These are phyloP conservation scores for Cyberlindnera galapagoensis DNA, from an alignment of 805 yeast species.

Conservation along the genomic window DNA sequence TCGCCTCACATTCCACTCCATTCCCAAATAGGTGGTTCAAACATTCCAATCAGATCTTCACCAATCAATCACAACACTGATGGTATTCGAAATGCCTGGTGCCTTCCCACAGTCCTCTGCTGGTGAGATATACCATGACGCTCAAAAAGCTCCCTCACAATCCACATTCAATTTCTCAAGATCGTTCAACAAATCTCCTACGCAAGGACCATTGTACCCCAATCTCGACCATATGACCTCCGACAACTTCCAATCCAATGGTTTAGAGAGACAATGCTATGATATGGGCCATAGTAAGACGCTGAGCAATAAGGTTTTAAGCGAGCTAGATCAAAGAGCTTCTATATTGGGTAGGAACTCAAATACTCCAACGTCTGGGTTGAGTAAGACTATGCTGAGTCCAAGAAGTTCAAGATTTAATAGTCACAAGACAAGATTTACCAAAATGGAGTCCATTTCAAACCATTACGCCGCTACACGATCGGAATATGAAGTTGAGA, in stretches of 20 bases:
- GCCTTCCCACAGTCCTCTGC: too few species aligned
- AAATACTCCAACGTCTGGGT: constrained; percentile 9
- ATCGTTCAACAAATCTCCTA: too few species aligned
- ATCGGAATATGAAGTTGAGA: constrained; percentile 16
- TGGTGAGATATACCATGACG: too few species aligned
- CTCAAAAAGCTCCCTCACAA: too few species aligned
- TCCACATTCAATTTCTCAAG: too few species aligned
- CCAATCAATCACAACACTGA: too few species aligned
- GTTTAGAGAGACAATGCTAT: constrained; percentile 11
- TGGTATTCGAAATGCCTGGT: too few species aligned
- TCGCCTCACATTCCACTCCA: too few species aligned
- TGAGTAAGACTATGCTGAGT: constrained; percentile 12
- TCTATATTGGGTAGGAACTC: too few species aligned
- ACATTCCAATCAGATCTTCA: too few species aligned
- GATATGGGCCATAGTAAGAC: constrained; percentile 27
- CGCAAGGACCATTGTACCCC: constrained; percentile 13
- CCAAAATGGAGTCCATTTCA: constrained; percentile 28
- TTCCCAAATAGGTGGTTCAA: too few species aligned
- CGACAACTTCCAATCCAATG: constrained; percentile 4
- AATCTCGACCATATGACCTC: constrained; percentile 15
- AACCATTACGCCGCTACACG: constrained; percentile 26
- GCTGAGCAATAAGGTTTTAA: constrained; percentile 27
- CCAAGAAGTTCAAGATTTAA: constrained; percentile 21
- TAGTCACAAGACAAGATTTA: constrained; percentile 22
- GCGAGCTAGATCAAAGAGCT: constrained; percentile 30